phyloP scores from a whole-genome alignment of 1,139 yeast genomes.

The Suhomyces bribrorum region DNA sequence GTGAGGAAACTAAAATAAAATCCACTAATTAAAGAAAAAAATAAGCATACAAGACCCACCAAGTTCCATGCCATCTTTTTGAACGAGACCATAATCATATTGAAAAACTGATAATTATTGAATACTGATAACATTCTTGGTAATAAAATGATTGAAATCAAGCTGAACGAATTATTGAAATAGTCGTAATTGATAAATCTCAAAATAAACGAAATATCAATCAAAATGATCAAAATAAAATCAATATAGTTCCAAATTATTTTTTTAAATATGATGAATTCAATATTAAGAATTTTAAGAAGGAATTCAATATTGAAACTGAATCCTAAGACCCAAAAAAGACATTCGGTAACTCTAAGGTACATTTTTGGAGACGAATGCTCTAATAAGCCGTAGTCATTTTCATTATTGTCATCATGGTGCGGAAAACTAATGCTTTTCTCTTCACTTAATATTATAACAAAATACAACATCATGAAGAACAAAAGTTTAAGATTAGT shows the following conservation, averaged over 20 bases:
- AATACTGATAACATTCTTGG: slow-evolving; percentile 57
- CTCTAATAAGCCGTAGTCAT: not conserved
- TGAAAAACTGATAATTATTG: slow-evolving; percentile 56
- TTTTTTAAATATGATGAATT: slow-evolving; percentile 38
- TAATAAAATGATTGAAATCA: slow-evolving; percentile 53
- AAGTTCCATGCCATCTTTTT: slow-evolving; percentile 58
- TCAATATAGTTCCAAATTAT: slow-evolving; percentile 47
- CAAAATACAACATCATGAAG: slow-evolving; percentile 35
- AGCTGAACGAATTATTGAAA: slow-evolving; percentile 35
- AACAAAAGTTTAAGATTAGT: slow-evolving; percentile 37
- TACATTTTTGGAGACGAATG: not conserved
- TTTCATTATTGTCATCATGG: slow-evolving; percentile 1
- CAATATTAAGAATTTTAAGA: slow-evolving; percentile 45
- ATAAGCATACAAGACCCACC: slow-evolving; percentile 52
- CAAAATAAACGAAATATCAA: slow-evolving; percentile 34
- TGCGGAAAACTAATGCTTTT: slow-evolving; percentile 8
- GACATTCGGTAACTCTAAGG: slow-evolving; percentile 19
- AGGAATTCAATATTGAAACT: slow-evolving; percentile 41
- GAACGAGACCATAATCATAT: slow-evolving; percentile 52
- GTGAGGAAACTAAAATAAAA: slow-evolving; percentile 60
- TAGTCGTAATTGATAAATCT: slow-evolving; percentile 15
- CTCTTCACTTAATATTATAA: slow-evolving; percentile 32
- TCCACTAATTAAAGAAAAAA: slow-evolving; percentile 55
- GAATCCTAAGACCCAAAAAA: slow-evolving; percentile 39
- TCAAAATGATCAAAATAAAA: slow-evolving; percentile 31